Evolutionary conservation across 345 rosid species (phyloP).

Genomic region (thale cress (Arabidopsis thaliana)): TAIR10.1 NC_003076.8:2992001-2992500

Average conservation of each 20-base stretch:
- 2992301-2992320: slow-evolving; percentile 96
- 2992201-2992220: background rate
- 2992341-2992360: slow-evolving; percentile 82
- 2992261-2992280: slow-evolving; percentile 92
- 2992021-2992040: slow-evolving; percentile 99
- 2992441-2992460: slow-evolving; percentile 6
- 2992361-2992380: slow-evolving; percentile 82
- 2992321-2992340: slow-evolving; percentile 92
- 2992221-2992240: slow-evolving; percentile 42
- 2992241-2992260: slow-evolving; percentile 50
- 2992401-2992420: slow-evolving; percentile 14
- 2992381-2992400: slow-evolving; percentile 95
- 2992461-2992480: background rate
- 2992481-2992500: background rate
- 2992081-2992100: background rate
- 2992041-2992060: slow-evolving; percentile 99
- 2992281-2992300: slow-evolving; percentile 87
- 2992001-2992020: slow-evolving; percentile 77
- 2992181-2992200: background rate
- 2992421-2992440: background rate
- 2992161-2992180: background rate
- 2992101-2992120: background rate
- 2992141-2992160: slow-evolving; percentile 13
- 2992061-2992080: slow-evolving; percentile 78
- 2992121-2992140: background rate